Base-by-base conservation (phyloP, 441 rosid species). In the Euphorbia schlechtendalii region DNA sequence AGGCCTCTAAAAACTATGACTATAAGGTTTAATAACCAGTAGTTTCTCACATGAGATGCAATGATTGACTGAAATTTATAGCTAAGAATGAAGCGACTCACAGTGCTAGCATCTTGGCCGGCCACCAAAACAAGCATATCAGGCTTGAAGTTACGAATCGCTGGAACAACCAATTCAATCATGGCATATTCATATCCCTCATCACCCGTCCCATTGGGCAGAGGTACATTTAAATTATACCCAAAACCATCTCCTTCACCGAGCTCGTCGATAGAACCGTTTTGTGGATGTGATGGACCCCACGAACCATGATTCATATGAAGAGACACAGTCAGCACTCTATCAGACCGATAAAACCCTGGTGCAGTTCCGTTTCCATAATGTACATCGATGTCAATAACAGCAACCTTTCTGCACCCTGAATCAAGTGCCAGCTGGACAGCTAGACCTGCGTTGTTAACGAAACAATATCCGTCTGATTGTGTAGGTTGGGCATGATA, bases 271-370 rank as follows among this genome's bases (percentile, higher is more conserved):
- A 83, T 56, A 2, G 83, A 67, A 60, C 98, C 98, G 30, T 65
- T 77, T 66, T 89, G 96, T 0, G 91, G 95, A 65, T 92, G 95
- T 68, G 98, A 87, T 32, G 88, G 86, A 14, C 98, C 95, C 96
- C 98, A 92, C 0, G 96, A 86, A 22, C 98, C 93, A 59, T 92
- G 98, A 72, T 89, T 86, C 98, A 92, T 92, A 70, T 92, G 98
- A 12, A 92, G 91, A 3, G 96, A 92, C 59, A 86, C 61, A 0
- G 96, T 86, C 18, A 92, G 91, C 66, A 84, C 96, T 73, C 76
- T 71, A 66, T 81, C 73, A 9, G 89, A 80, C n/a, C 45, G 20
- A 41, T 83, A 89, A 73, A 89, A 89, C 56, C 96, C 96, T 75
- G 87, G 81, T 8, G 98, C 88, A 46, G 92, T 89, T 56, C 98